Evolutionary conservation across 805 yeast species (phyloP), one percentile per base, ranked within the genome.

Genomic region (Starmerella ratchasimensis): DNA sequence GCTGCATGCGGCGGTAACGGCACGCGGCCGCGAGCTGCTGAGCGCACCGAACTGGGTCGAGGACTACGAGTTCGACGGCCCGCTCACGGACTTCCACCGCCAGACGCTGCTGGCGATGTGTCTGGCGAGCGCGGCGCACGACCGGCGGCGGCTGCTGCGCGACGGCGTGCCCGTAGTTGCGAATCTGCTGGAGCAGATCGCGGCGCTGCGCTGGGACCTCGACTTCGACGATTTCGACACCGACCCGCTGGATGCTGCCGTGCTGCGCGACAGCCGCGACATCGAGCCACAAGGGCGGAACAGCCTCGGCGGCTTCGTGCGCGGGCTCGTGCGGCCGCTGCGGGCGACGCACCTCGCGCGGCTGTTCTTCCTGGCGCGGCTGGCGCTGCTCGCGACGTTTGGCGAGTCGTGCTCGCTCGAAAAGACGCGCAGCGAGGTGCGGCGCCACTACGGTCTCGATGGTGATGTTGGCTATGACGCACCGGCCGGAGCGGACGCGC

Each of bases 381-480:
- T 44, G 38, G 37, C 42, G 3, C 2, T 53, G 24, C 34, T 56
- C 9, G 57, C 77, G 10, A 73, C 71, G 41, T 70, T 83, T 60
- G 96, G 95, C 2, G 74, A 64, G 43, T 43, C 60, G 0, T 44
- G 55, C 0, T 52, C 61, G 2, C 50, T 72, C 18, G 46, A 55
- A 13, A 43, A 57, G 14, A 63, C 74, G 6, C 74, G 76, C 47
- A 51, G 57, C 3, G 71, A 62, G 45, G 56, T 77, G 17, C 55
- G 62, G 22, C 49, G 59, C 22, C 62, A 61, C 31, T 69, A 66
- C 50, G 63, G 61, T n/a, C 36, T 59, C 19, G 45, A 49, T 6
- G 17, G 21, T 10, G 38, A 33, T n/a, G n/a, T n/a, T n/a, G n/a
- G n/a, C n/a, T n/a, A n/a, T n/a, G n/a, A 46, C 16, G 20, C 38